These are phyloP conservation scores for Leccinum ochraceum DNA, from an alignment of 768 basidiomycete species.

Conservation along the genomic window DNA sequence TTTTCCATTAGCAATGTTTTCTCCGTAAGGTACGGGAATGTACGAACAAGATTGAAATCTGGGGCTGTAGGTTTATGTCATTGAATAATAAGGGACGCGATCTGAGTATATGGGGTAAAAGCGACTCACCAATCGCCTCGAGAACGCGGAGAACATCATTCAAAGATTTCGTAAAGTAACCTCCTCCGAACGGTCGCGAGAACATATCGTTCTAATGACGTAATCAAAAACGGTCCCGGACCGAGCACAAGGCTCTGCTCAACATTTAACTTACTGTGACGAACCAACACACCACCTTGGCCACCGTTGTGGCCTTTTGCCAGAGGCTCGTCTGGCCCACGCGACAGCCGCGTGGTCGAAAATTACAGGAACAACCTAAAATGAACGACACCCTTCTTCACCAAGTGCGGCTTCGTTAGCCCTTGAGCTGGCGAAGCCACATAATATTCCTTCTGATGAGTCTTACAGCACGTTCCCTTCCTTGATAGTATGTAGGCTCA, in stretches of 20 bases:
- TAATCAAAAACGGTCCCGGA: slow-evolving; percentile 1
- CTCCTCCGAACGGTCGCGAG: not conserved
- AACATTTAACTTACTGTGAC: no score
- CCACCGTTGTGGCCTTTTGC: not conserved
- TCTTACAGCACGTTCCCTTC: not conserved
- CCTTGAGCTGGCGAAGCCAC: not conserved
- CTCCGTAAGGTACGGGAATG: slow-evolving; percentile 6
- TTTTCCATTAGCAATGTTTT: slow-evolving; percentile 6
- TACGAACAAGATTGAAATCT: slow-evolving; percentile 68
- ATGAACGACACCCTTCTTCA: not conserved
- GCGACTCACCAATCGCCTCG: slow-evolving; percentile 34
- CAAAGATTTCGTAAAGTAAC: not conserved
- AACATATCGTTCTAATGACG: slow-evolving; percentile 4
- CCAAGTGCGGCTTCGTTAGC: not conserved
- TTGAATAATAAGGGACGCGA: not conserved
- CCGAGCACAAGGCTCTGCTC: no score
- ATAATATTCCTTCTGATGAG: not conserved
- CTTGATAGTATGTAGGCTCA: not conserved
- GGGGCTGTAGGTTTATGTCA: slow-evolving; percentile 39
- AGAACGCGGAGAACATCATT: slow-evolving; percentile 37
- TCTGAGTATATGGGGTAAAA: slow-evolving; percentile 1
- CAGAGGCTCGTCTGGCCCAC: slow-evolving; percentile 2
- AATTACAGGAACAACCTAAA: not conserved
- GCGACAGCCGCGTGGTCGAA: slow-evolving; percentile 14
- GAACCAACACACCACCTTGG: no score